A percentile compares a stretch with the other conserved stretches of the same genome.
Conservation (phyloP, 768 basidiomycete species). For the Tricholoma saponaceum region DNA sequence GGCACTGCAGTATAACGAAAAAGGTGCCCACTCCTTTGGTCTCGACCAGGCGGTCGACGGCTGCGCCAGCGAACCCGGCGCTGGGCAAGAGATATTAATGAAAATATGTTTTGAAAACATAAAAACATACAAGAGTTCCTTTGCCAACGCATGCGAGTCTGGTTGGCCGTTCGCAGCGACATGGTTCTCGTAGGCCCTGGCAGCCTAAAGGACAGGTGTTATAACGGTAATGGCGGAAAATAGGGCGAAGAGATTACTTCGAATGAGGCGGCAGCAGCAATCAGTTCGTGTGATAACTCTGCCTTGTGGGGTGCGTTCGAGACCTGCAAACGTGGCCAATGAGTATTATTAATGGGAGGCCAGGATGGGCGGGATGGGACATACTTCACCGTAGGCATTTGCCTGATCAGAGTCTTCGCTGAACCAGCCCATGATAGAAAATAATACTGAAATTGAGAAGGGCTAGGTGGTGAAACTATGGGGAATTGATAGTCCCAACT, state of each 20-base stretch:
- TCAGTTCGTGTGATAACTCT: neutral
- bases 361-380: neutral
- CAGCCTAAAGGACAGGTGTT: neutral
- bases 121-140: neutral
- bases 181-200: neutral
- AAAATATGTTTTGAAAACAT: no score
- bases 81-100: neutral
- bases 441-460: neutral
- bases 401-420: neutral
- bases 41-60: neutral
- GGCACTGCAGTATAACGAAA: neutral
- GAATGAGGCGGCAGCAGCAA: neutral
- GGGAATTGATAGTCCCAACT: neutral
- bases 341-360: neutral
- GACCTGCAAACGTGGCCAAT: neutral
- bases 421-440: neutral
- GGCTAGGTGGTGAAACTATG: neutral
- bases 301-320: neutral
- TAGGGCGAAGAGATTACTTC: neutral
- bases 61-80: neutral
- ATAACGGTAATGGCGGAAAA: neutral
- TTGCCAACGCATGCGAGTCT: neutral
- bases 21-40: neutral
- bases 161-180: neutral
- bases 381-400: neutral